Evolutionary conservation across 2,329 filamentous ascomycete genomes (phyloP).

Genomic region (Hypomyces perniciosus): DNA sequence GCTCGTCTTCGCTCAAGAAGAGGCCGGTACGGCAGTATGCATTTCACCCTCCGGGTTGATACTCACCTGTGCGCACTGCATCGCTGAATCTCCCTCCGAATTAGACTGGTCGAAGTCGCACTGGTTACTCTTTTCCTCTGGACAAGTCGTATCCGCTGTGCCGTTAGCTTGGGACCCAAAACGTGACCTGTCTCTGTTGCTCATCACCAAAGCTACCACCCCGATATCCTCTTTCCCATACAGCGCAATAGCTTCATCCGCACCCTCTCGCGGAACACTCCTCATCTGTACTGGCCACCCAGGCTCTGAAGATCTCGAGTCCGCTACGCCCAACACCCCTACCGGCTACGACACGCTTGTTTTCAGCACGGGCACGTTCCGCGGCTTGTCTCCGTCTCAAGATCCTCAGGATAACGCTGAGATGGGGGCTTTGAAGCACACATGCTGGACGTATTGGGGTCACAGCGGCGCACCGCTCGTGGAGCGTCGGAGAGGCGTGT

Average conservation of each 20-base stretch:
- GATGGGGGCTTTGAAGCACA: conserved; percentile 47
- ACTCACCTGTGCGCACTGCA: conserved; percentile 46
- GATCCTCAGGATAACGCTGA: conserved; percentile 45
- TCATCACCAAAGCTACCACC: conserved; percentile 25
- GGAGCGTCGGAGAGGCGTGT: conserved; percentile 26
- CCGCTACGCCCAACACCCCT: conserved; percentile 23
- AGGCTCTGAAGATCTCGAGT: conserved; percentile 39
- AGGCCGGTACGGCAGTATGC: conserved; percentile 47
- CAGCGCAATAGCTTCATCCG: conserved; percentile 11
- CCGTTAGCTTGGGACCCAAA: conserved; percentile 35
- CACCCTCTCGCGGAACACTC: conserved; percentile 16
- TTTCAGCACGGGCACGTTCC: conserved; percentile 37
- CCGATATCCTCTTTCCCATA: conserved; percentile 18
- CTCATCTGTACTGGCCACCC: conserved; percentile 32
- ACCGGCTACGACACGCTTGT: conserved; percentile 43
- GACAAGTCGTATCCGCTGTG: conserved; percentile 31
- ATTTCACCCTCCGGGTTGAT: conserved; percentile 38
- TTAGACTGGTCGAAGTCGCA: conserved; percentile 23
- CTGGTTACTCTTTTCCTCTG: conserved; percentile 40
- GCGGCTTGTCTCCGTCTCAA: conserved; percentile 31
- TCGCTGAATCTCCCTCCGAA: conserved; percentile 36
- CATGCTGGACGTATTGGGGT: conserved; percentile 54
- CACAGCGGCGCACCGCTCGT: conserved; percentile 47
- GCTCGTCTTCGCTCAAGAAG: conserved; percentile 43
- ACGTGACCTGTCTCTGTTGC: conserved; percentile 42